Conservation (phyloP, 148 eudicot species). For the Cornus florida region DNA sequence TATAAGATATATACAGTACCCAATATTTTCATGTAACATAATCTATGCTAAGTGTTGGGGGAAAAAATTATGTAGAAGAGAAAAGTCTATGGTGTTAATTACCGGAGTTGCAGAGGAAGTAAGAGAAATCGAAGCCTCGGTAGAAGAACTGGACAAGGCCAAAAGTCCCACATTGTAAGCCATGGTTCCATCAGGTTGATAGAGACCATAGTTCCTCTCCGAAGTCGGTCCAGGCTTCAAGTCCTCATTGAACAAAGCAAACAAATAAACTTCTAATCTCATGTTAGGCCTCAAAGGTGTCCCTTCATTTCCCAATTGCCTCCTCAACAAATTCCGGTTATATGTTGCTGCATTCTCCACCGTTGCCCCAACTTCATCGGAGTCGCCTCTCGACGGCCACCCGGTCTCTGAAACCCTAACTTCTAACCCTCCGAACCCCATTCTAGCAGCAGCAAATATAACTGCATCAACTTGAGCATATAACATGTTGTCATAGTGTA, state of each 20-base stretch:
- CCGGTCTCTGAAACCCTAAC: slow-evolving; percentile 84
- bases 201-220: slow-evolving; percentile 74
- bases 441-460: slow-evolving; percentile 45
- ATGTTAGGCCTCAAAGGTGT: slow-evolving; percentile 66
- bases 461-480: slow-evolving; percentile 88
- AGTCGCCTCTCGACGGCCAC: slow-evolving; percentile 84
- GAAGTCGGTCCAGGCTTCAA: slow-evolving; percentile 89
- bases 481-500: slow-evolving; percentile 81
- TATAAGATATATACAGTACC: no score
- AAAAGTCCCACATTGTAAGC: slow-evolving; percentile 69
- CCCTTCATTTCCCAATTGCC: slow-evolving; percentile 62
- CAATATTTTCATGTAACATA: no score
- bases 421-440: slow-evolving; percentile 65
- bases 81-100: slow-evolving; percentile 5
- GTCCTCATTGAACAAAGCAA: slow-evolving; percentile 81
- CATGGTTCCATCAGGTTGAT: slow-evolving; percentile 68
- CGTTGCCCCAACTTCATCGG: slow-evolving; percentile 56
- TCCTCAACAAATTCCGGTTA: slow-evolving; percentile 58
- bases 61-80: neutral
- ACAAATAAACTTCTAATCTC: slow-evolving; percentile 65
- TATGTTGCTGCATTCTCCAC: slow-evolving; percentile 63
- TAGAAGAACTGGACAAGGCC: slow-evolving; percentile 30
- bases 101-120: slow-evolving; percentile 60
- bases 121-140: slow-evolving; percentile 51
- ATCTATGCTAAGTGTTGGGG: no score